Evolutionary conservation across 208 protist genomes (phyloP), one percentile per base, ranked within the genome.

Genomic region (Trypanosoma conorhini): DNA sequence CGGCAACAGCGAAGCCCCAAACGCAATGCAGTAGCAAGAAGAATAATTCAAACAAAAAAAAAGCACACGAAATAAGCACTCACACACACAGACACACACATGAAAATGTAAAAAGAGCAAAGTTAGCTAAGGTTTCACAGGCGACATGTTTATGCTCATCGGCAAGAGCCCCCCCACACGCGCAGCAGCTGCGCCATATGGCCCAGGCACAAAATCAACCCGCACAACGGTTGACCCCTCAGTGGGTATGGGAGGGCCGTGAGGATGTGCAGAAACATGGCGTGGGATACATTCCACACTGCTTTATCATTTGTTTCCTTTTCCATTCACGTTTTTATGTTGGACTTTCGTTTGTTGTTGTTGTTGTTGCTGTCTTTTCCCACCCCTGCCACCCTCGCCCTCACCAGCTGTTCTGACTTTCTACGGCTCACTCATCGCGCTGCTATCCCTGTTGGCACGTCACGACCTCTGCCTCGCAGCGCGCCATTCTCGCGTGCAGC

Each of bases 201-300:
- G 9, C 13, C 13, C 42, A 19, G 9, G 8, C 22, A 60, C 3
- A 40, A 60, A 40, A 28, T 24, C 58, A 62, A 62, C 58, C 30
- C 58, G 58, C 58, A 62, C 58, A 62, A 62, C 35, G 38, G 61
- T 66, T 56, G 28, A 26, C 22, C 31, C 28, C 30, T 38, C 30
- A 31, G 22, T 38, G 30, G 4, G 28, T 35, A 15, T 38, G 22
- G 30, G 31, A 15, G 26, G 0, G 7, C n/a, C 19, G 28, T 26
- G 26, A 0, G 38, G 42, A 19, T 19, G 42, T 19, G 42, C 13
- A 10, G 15, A 46, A 46, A 13, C 42, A 7, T 46, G 1, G 5
- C 13, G 42, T 12, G 7, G 10, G 26, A 56, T 8, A 30, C 51
- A 26, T 56, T 56, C 51, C 51, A 55, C 13, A 15, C 26, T 15